phyloP scores from a whole-genome alignment of 2,329 filamentous ascomycete species.

The Botryotinia calthae region DNA sequence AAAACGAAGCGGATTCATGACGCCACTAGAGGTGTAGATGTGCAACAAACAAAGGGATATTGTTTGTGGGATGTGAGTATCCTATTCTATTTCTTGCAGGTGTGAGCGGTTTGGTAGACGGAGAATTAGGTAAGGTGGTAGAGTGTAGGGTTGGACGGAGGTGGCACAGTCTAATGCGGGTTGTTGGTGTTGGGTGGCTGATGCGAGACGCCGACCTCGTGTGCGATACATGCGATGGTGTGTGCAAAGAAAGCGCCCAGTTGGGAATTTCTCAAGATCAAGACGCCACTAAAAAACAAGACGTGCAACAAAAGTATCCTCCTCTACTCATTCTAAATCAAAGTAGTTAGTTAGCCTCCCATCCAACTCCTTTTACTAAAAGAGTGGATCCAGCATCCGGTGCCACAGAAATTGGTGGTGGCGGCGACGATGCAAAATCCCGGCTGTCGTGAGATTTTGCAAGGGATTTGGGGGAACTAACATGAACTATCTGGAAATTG shows the following conservation, averaged over 20 bases:
- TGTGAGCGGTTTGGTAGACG: neutral
- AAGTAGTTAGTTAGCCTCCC: neutral
- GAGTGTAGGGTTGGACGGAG: neutral
- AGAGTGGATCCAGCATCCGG: neutral
- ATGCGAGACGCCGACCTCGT: neutral
- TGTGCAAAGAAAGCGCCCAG: neutral
- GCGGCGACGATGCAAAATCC: neutral
- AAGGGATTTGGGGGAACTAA: neutral
- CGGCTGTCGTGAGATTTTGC: neutral
- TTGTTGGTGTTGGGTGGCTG: neutral
- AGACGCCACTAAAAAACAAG: neutral
- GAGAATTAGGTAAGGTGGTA: neutral
- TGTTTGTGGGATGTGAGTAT: too few species aligned
- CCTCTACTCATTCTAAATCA: neutral
- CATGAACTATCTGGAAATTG: neutral
- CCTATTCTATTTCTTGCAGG: neutral
- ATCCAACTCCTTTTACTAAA: neutral
- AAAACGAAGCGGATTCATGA: neutral
- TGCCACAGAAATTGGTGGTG: neutral
- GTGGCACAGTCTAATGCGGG: neutral
- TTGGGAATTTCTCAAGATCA: neutral
- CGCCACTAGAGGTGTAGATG: constrained; percentile 12
- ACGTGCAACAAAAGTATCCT: neutral
- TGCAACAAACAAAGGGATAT: neutral
- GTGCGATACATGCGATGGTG: neutral